Conservation (phyloP, 2,329 filamentous ascomycete species). For the Ampelomyces quisqualis region DNA sequence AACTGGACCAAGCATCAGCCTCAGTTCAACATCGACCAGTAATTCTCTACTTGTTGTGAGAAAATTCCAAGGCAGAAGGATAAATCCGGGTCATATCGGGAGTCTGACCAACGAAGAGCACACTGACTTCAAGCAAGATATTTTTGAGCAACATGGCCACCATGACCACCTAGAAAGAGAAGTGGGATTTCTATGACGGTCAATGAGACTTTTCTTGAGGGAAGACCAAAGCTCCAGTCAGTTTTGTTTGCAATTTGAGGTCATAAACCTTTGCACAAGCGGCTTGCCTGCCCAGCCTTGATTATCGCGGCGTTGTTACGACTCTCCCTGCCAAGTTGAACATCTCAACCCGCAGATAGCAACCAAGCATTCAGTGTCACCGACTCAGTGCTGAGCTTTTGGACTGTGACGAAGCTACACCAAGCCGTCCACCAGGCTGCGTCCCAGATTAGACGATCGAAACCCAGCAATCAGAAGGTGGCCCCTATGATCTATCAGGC, state of each 20-base stretch:
- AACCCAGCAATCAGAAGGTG: not conserved
- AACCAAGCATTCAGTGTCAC: not conserved
- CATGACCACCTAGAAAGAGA: too few species aligned
- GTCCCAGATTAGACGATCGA: not conserved
- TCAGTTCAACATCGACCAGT: conserved; percentile 1
- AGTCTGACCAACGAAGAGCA: too few species aligned
- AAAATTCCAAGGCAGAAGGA: not conserved
- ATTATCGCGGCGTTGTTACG: not conserved
- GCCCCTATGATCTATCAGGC: not conserved
- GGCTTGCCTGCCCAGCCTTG: not conserved
- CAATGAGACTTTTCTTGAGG: too few species aligned
- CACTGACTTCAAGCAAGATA: too few species aligned
- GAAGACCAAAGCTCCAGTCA: too few species aligned
- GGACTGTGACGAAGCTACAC: conserved; percentile 1
- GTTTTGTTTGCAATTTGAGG: too few species aligned
- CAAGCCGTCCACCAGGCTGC: not conserved
- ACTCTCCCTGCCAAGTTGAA: conserved; percentile 2
- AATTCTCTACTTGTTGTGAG: not conserved
- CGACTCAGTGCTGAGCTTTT: conserved; percentile 2
- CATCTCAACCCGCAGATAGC: not conserved
- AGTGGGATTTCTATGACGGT: too few species aligned
- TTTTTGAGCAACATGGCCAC: too few species aligned
- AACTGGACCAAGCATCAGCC: conserved; percentile 1
- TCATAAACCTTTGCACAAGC: not conserved
- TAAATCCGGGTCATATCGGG: not conserved